A percentile compares a stretch with the other conserved stretches of the same genome.
Evolutionary conservation across 2,329 filamentous ascomycete species (phyloP).

Genomic region (Escovopsis weberi): DNA sequence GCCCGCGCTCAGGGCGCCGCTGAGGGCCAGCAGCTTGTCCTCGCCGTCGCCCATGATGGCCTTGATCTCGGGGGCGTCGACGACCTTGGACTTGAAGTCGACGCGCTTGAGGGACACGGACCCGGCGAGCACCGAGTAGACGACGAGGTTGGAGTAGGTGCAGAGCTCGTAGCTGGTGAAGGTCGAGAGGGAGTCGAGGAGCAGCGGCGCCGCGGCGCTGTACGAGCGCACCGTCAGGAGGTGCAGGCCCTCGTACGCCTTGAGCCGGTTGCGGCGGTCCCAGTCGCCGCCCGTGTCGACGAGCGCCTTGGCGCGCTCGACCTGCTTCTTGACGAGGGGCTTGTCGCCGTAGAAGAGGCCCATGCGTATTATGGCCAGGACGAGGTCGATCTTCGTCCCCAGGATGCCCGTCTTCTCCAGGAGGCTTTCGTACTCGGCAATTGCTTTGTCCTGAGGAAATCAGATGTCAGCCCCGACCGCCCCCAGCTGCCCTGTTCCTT

Average conservation of each 20-base stretch:
- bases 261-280: slow-evolving; percentile 94
- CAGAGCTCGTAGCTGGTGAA: slow-evolving; percentile 98
- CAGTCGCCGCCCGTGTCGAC: slow-evolving; percentile 95
- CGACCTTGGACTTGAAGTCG: slow-evolving; percentile 98
- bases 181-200: slow-evolving; percentile 92
- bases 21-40: slow-evolving; percentile 72
- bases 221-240: slow-evolving; percentile 86
- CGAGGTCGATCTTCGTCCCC: slow-evolving; percentile 92
- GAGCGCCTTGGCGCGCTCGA: slow-evolving; percentile 76
- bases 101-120: slow-evolving; percentile 90
- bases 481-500: background rate
- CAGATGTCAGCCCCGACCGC: background rate
- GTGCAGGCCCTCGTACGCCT: slow-evolving; percentile 94
- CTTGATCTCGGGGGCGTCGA: slow-evolving; percentile 96
- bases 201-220: slow-evolving; percentile 73
- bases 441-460: slow-evolving; percentile 65
- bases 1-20: slow-evolving; percentile 67
- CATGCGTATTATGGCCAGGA: slow-evolving; percentile 90
- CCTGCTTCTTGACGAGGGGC: slow-evolving; percentile 79
- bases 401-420: slow-evolving; percentile 96
- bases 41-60: slow-evolving; percentile 84
- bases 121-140: slow-evolving; percentile 90
- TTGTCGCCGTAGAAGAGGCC: slow-evolving; percentile 95
- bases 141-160: slow-evolving; percentile 86
- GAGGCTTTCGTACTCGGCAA: slow-evolving; percentile 80